These are phyloP conservation scores for Fusarium sp. DNA, from an alignment of 2,329 filamentous ascomycete genomes.

Conservation along the genomic window DNA sequence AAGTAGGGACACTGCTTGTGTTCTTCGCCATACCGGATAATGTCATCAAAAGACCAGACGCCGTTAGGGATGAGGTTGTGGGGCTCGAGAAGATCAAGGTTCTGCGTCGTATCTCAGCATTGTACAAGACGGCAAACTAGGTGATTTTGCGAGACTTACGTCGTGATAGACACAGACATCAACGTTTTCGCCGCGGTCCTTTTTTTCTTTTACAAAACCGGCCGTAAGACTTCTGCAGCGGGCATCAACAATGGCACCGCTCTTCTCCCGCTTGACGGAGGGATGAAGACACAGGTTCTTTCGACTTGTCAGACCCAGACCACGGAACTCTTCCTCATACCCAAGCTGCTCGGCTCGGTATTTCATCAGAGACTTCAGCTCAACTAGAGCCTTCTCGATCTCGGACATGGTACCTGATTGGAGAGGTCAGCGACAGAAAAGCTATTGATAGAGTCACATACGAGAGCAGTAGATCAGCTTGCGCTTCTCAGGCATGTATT, in stretches of 20 bases:
- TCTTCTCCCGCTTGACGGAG: slow-evolving; percentile 95
- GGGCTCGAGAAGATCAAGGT: slow-evolving; percentile 92
- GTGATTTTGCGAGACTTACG: slow-evolving; percentile 57
- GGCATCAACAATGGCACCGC: slow-evolving; percentile 92
- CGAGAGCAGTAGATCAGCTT: slow-evolving; percentile 99
- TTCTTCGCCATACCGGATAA: slow-evolving; percentile 90
- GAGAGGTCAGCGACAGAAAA: slow-evolving; percentile 11
- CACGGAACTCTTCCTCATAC: slow-evolving; percentile 90
- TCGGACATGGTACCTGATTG: slow-evolving; percentile 89
- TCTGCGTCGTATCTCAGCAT: slow-evolving; percentile 60
- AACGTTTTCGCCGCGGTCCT: slow-evolving; percentile 92
- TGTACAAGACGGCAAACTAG: background rate
- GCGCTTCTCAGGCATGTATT: slow-evolving; percentile 89
- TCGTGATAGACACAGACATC: slow-evolving; percentile 97
- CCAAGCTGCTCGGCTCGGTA: slow-evolving; percentile 92
- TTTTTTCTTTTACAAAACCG: slow-evolving; percentile 97
- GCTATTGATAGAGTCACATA: slow-evolving; percentile 45
- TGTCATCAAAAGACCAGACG: slow-evolving; percentile 92
- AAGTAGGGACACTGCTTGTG: slow-evolving; percentile 99
- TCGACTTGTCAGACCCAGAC: slow-evolving; percentile 90
- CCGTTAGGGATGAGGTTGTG: slow-evolving; percentile 95
- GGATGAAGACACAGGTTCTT: slow-evolving; percentile 98
- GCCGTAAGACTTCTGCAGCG: slow-evolving; percentile 94
- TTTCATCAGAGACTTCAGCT: slow-evolving; percentile 93
- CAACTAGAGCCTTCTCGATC: slow-evolving; percentile 95